Conservation (phyloP, 805 yeast genomes). For the Candida sanyiensis region DNA sequence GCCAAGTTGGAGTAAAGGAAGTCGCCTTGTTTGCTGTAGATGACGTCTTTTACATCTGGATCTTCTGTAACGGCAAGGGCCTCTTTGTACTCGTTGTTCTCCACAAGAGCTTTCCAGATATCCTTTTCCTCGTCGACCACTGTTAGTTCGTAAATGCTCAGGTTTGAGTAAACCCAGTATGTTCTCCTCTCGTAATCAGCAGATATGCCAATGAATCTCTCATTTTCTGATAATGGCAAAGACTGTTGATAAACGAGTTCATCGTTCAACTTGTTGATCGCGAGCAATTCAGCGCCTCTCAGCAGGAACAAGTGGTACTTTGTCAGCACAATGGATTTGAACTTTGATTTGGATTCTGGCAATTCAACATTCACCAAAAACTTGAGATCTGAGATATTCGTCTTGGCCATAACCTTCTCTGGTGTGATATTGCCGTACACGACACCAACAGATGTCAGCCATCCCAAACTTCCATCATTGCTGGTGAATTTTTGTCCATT, state of each 20-base stretch:
- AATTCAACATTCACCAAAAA: conserved; percentile 36
- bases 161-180: conserved; percentile 67
- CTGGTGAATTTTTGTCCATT: conserved; percentile 30
- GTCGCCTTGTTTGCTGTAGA: conserved; percentile 52
- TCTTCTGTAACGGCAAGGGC: conserved; percentile 47
- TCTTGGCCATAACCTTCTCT: conserved; percentile 17
- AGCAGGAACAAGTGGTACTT: conserved; percentile 50
- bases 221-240: conserved; percentile 31
- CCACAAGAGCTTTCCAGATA: conserved; percentile 66
- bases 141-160: conserved; percentile 64
- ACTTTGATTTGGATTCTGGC: conserved; percentile 29
- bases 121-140: conserved; percentile 63
- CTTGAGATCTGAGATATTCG: conserved; percentile 30
- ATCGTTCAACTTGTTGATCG: conserved; percentile 48
- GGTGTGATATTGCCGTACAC: conserved; percentile 35
- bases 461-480: conserved; percentile 31
- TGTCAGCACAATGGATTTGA: conserved; percentile 41
- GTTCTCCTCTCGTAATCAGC: conserved; percentile 50
- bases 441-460: conserved; percentile 44
- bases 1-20: conserved; percentile 31
- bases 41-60: conserved; percentile 37
- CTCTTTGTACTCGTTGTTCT: conserved; percentile 49
- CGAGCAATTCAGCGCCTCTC: conserved; percentile 36
- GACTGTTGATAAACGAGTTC: conserved; percentile 38
- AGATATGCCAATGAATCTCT: conserved; percentile 39